Percentiles rank a stretch among this genome's conserved stretches.
Evolutionary conservation across 106 monocot genomes (phyloP).

Genomic region (Hemerocallis citrina): DNA sequence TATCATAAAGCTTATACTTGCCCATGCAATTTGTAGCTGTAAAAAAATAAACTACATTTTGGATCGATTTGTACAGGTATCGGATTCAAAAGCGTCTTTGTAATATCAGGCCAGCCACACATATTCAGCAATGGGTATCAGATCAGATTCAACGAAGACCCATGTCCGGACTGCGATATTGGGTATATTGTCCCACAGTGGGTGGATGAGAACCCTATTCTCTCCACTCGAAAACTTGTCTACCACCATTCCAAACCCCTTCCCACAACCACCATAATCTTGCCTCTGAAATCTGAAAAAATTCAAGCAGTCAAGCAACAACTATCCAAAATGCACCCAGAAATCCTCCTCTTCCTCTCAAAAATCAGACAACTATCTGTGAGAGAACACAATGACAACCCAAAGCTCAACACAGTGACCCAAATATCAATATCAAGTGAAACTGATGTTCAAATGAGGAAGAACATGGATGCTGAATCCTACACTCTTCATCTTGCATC

Average conservation of each 20-base stretch:
- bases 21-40: too few relatives aligned
- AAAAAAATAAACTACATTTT: slow-evolving; percentile 6
- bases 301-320: slow-evolving; percentile 27
- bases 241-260: slow-evolving; percentile 24
- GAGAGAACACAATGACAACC: slow-evolving; percentile 18
- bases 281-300: slow-evolving; percentile 42
- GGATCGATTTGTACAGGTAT: slow-evolving; percentile 30
- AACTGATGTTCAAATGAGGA: slow-evolving; percentile 15
- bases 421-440: slow-evolving; percentile 35
- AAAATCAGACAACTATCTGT: slow-evolving; percentile 38
- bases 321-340: slow-evolving; percentile 35
- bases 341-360: slow-evolving; percentile 37
- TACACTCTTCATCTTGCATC: slow-evolving; percentile 32
- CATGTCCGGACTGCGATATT: slow-evolving; percentile 19
- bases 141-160: slow-evolving; percentile 43
- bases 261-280: slow-evolving; percentile 34
- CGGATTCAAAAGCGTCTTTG: slow-evolving; percentile 55
- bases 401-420: slow-evolving; percentile 2
- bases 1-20: too few relatives aligned
- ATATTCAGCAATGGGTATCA: slow-evolving; percentile 64
- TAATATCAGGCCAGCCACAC: slow-evolving; percentile 31
- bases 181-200: slow-evolving; percentile 54
- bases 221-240: slow-evolving; percentile 14
- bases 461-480: slow-evolving; percentile 40
- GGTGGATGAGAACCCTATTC: slow-evolving; percentile 19